Conservation (phyloP, 768 basidiomycete species). For the Tylopilus felleus region DNA sequence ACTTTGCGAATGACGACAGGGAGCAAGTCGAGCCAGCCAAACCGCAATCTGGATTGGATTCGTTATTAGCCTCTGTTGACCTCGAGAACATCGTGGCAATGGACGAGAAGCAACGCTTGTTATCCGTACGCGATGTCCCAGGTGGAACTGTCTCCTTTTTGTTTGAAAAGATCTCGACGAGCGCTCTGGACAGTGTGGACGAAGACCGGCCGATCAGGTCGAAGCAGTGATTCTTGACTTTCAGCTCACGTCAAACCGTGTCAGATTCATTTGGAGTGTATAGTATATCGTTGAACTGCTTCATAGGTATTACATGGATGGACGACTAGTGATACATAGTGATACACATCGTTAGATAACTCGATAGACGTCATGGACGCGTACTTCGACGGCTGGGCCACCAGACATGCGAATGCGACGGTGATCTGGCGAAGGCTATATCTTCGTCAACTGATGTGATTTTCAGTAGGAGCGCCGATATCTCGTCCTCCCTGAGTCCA, state of each 20-base stretch:
- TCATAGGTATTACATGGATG: constrained; percentile 3
- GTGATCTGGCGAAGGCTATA: constrained; percentile 5
- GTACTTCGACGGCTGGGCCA: constrained; percentile 12
- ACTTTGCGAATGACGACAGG: constrained; percentile 16
- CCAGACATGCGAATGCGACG: neutral
- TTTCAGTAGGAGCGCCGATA: constrained; percentile 16
- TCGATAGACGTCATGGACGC: constrained; percentile 4
- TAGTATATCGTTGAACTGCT: neutral
- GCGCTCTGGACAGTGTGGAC: constrained; percentile 5
- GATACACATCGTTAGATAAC: neutral
- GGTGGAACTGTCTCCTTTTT: constrained; percentile 75
- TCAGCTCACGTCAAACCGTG: neutral
- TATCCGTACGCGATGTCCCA: constrained; percentile 45
- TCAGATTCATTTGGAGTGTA: neutral
- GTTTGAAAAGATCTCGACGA: constrained; percentile 57
- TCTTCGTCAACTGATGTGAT: constrained; percentile 24
- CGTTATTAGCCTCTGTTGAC: constrained; percentile 44
- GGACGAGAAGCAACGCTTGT: constrained; percentile 31
- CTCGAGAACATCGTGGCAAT: constrained; percentile 42
- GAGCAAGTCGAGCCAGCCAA: constrained; percentile 8
- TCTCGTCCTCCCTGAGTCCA: constrained; percentile 23
- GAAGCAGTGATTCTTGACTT: neutral
- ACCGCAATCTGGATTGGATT: constrained; percentile 28
- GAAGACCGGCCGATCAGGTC: neutral
- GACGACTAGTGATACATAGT: neutral